Evolutionary conservation across 352 stramenopile genomes (phyloP), one percentile per base, ranked within the genome.

Genomic region (Peronospora belbahrii): DNA sequence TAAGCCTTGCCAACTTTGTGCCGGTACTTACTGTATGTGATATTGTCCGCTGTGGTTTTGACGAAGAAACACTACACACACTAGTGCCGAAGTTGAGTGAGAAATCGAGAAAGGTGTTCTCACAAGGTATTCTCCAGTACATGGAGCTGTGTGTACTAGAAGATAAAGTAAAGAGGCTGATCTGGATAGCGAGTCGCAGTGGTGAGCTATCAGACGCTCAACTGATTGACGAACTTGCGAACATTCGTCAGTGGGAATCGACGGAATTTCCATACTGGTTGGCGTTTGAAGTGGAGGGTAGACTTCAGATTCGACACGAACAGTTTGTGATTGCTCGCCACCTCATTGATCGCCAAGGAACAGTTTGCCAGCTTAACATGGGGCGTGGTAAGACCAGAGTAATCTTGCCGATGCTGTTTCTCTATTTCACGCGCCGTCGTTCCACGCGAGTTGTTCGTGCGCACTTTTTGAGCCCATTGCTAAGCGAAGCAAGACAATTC

Each of bases 291-390:
- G 70, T 86, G 1, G 85, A 95, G 65, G 72, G 74, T 4, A 24
- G 56, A 13, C 42, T 95, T 13, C 76, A 90, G 49, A 95, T 95
- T 19, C 70, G 81, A 0, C 74, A 69, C n/a, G 77, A 89, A 27
- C 83, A 95, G 48, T 89, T 72, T 42, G 57, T 82, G 2, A 67
- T 94, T 20, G 70, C 78, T 6, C 43, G 67, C n/a, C 76, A 94
- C 34, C 52, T 96, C 15, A 75, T 94, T 25, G 33, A 83, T 6
- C 57, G 74, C 9, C 68, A 69, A 9, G 68, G 76, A 20, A 65
- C 74, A 2, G 72, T 94, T 8, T 85, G 77, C 9, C 81, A 95
- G 45, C 64, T 95, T 4, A 94, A 94, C 47, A 94, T 94, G 82
- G 85, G 83, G 0, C 57, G 78, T 18, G 85, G 85, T n/a, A 94